Evolutionary conservation across 2,329 filamentous ascomycete species (phyloP).

Genomic region (Pestalotiopsis sp.): DNA sequence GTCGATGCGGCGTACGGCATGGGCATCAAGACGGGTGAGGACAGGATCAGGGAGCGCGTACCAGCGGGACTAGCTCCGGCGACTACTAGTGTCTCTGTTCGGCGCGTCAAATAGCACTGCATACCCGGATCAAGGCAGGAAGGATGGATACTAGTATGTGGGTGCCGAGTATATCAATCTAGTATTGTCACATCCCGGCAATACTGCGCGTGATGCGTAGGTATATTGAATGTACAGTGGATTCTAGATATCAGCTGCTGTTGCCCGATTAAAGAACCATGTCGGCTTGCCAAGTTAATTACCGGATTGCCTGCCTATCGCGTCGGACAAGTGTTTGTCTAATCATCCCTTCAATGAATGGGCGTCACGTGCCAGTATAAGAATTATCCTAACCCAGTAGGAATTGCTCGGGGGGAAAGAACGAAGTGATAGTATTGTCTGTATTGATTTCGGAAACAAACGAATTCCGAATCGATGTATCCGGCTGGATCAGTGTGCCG

Average conservation of each 20-base stretch:
- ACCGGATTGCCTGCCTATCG: no score
- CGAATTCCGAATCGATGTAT: no score
- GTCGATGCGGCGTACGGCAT: background rate
- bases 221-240: background rate
- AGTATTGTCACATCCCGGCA: background rate
- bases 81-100: background rate
- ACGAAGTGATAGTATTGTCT: no score
- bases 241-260: background rate
- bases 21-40: background rate
- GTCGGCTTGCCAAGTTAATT: no score
- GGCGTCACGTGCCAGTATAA: no score
- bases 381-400: no score
- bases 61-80: background rate
- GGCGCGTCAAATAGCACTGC: background rate
- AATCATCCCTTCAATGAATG: no score
- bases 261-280: no score
- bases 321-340: no score
- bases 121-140: background rate
- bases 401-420: no score
- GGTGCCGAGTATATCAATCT: background rate
- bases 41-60: background rate
- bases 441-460: no score
- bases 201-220: background rate
- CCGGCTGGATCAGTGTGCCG: no score
- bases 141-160: background rate